phyloP scores from a whole-genome alignment of 2,329 filamentous ascomycete species.

The Beauveria sp. region DNA sequence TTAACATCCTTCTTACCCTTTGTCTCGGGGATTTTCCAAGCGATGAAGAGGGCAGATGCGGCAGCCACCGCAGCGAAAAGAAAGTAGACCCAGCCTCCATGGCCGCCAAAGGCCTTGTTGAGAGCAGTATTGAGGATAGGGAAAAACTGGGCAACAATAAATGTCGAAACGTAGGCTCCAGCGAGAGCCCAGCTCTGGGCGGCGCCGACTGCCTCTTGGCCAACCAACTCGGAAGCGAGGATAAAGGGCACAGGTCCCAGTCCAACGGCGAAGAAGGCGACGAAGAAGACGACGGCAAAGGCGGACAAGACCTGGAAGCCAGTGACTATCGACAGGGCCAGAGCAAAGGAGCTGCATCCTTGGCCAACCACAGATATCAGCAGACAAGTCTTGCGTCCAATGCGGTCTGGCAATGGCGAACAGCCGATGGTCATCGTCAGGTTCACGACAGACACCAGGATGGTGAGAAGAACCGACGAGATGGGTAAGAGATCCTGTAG shows the following conservation, averaged over 20 bases:
- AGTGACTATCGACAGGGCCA: slow-evolving; percentile 74
- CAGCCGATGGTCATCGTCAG: slow-evolving; percentile 74
- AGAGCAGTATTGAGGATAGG: slow-evolving; percentile 73
- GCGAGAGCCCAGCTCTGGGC: slow-evolving; percentile 83
- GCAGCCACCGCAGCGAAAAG: slow-evolving; percentile 74
- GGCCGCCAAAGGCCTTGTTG: slow-evolving; percentile 54
- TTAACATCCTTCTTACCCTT: slow-evolving; percentile 76
- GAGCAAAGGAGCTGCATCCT: slow-evolving; percentile 65
- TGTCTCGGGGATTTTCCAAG: slow-evolving; percentile 74
- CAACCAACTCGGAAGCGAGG: slow-evolving; percentile 82
- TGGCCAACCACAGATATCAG: slow-evolving; percentile 79
- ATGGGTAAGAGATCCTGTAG: slow-evolving; percentile 73
- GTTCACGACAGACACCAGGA: slow-evolving; percentile 81
- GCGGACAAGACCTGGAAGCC: slow-evolving; percentile 70
- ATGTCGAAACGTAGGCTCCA: slow-evolving; percentile 85
- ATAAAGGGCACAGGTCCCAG: slow-evolving; percentile 94
- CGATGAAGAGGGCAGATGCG: slow-evolving; percentile 64
- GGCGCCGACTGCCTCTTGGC: slow-evolving; percentile 81
- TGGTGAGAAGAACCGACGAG: slow-evolving; percentile 76
- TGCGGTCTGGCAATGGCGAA: slow-evolving; percentile 76
- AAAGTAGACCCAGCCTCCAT: slow-evolving; percentile 75
- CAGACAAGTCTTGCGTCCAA: slow-evolving; percentile 81
- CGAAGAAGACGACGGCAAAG: slow-evolving; percentile 74
- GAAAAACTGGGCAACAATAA: slow-evolving; percentile 91
- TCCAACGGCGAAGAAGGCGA: slow-evolving; percentile 82